Evolutionary conservation across 495 filamentous ascomycete genomes (phyloP), one percentile per base, ranked within the genome.

Genomic region (Talaromyces thailandensis): DNA sequence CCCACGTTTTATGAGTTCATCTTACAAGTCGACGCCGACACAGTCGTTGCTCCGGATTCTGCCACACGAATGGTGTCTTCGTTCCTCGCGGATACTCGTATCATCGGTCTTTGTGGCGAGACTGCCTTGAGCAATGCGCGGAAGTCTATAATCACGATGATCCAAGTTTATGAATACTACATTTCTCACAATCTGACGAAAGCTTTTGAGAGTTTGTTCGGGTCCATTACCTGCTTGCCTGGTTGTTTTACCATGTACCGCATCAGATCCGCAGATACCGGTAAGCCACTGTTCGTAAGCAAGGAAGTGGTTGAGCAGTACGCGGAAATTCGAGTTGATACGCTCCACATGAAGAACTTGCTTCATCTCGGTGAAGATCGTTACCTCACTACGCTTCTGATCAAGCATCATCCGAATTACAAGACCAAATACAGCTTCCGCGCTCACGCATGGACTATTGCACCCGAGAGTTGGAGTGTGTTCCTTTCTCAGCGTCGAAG

Each of bases 221-320:
- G 94, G 48, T 95, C 90, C 64, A 92, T 98, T 64, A 99, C 94
- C 51, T 99, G 94, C 83, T 79, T 99, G 62, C 94, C 94, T 24
- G 94, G 94, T 74, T 96, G 93, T 80, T 99, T 98, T 80, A 91
- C 85, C 64, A 99, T 99, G 94, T 99, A 96, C 72, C 90, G 94
- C 56, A 88, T 99, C 68, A 89, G 93, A 65, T 91, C 94, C 14
- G 90, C 92, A 14, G 94, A 99, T 68, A 89, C 85, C 14, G 93
- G 92, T 65, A 97, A 96, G 73, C 94, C 94, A 7, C 80, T 99
- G 37, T 97, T 99, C 73, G 92, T 99, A 69, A 94, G 91, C 75
- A 83, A 86, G 50, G 93, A 97, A 69, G 82, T 99, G 32, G 82
- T 96, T 24, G 88, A 96, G 8, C 77, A 82, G 25, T 99, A 99